Base-by-base conservation (phyloP, 2,329 filamentous ascomycete genomes). In the Exophiala phaeomuriformis region DNA sequence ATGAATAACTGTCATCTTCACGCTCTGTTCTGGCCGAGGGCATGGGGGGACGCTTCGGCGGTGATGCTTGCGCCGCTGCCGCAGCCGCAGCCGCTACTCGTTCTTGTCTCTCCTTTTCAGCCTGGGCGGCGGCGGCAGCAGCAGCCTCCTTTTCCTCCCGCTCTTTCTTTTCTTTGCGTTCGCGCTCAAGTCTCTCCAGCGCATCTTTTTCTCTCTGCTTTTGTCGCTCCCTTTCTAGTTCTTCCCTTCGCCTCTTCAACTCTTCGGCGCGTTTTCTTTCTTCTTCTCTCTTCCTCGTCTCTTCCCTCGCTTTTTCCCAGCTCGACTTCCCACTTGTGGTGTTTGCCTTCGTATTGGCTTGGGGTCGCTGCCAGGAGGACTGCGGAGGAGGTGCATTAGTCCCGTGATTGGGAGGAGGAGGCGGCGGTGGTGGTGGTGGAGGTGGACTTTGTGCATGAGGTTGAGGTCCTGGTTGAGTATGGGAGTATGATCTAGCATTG, bases 1-100 rank as follows among this genome's bases (percentile, higher is more conserved):
- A 90, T 1, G 86, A 90, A 67, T 86, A 83, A 2, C 77, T 75
- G 59, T 85, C 81, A 47, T 85, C 82, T 19, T 80, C 80, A 51
- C 51, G 55, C 28, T 71, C 65, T 27, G 72, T 68, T 12, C 65
- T 69, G 28, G 66, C 68, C 41, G 67, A 67, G 12, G 69, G 66
- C 44, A 70, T 64, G 2, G 66, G 65, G 7, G 66, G 66, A 53
- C 60, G 69, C 64, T 53, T 68, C 60, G 52, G 64, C 59, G 56
- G 63, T 36, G 30, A 36, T 58, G 49, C 55, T 40, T 51, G 53
- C 31, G 62, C 64, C 10, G 69, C 67, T 55, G 64, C 61, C 30
- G 67, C 68, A 53, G 68, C 69, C 4, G 54, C 57, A 7, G 53
- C 54, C 43, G 63, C 63, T 43, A 39, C 87, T 83, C 94, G 86